These are phyloP conservation scores for Pluteus cervinus DNA, from an alignment of 768 basidiomycete genomes.

Conservation along the genomic window DNA sequence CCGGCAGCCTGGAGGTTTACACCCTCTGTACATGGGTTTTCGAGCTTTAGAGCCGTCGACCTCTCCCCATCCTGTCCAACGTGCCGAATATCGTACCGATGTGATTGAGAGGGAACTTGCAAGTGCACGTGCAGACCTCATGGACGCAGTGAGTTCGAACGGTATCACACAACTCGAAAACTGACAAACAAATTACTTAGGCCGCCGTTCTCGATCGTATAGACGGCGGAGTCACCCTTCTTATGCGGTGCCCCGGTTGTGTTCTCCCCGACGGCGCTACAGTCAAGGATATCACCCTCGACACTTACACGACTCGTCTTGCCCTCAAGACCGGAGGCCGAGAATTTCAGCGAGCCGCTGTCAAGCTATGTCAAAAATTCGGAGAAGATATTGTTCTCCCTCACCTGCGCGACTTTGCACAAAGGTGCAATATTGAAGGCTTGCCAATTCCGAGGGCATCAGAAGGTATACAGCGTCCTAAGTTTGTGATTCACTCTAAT, in stretches of 20 bases:
- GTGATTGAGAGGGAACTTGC: no score
- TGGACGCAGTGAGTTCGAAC: conserved; percentile 2
- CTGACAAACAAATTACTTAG: no score
- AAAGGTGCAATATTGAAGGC: conserved; percentile 3
- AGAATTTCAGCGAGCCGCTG: conserved; percentile 5
- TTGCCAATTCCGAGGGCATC: conserved; percentile 1
- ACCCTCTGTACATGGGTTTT: background rate
- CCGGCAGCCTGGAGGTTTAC: background rate
- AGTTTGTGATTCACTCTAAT: no score
- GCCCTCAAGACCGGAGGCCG: conserved; percentile 4
- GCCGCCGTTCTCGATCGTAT: conserved; percentile 7
- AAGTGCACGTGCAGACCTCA: no score
- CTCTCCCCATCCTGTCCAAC: no score
- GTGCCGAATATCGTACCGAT: no score
- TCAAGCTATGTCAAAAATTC: conserved; percentile 9
- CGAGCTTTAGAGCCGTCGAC: no score
- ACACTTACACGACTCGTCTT: conserved; percentile 6
- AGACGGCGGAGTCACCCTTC: conserved; percentile 7
- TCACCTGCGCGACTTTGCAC: conserved; percentile 8
- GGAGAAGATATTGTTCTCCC: conserved; percentile 10
- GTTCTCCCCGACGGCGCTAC: background rate
- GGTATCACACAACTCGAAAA: no score
- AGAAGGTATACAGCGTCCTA: no score
- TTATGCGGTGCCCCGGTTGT: conserved; percentile 6
- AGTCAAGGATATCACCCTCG: conserved; percentile 5